Evolutionary conservation across 2,329 filamentous ascomycete species (phyloP).

Genomic region (Cytospora schulzeri): DNA sequence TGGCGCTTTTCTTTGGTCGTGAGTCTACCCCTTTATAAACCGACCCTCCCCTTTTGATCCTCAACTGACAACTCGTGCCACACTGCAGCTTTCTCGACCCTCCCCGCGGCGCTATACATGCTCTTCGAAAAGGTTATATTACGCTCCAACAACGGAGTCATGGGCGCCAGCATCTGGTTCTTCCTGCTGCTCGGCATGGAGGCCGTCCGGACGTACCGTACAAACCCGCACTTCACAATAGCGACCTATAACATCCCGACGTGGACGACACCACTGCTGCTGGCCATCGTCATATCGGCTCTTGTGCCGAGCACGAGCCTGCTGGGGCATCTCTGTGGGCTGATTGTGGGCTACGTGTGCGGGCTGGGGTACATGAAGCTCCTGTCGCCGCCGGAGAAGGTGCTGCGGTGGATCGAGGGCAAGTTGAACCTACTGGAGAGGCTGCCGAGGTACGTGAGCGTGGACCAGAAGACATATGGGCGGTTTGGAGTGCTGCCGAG

Average conservation of each 20-base stretch:
- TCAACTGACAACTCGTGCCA: conserved; percentile 11
- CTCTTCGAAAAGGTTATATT: conserved; percentile 75
- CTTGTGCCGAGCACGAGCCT: conserved; percentile 82
- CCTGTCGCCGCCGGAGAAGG: conserved; percentile 85
- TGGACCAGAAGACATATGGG: conserved; percentile 95
- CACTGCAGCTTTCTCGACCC: conserved; percentile 69
- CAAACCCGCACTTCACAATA: conserved; percentile 75
- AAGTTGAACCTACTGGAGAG: conserved; percentile 83
- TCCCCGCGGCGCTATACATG: conserved; percentile 82
- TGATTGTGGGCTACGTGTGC: conserved; percentile 84
- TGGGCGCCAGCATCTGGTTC: conserved; percentile 90
- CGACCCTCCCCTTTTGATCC: not conserved
- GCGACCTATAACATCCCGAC: conserved; percentile 75
- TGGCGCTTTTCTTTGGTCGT: conserved; percentile 90
- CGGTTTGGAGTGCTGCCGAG: conserved; percentile 80
- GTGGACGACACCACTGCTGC: conserved; percentile 83
- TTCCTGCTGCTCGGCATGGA: conserved; percentile 86
- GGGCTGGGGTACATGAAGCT: conserved; percentile 88
- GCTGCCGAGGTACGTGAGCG: conserved; percentile 87
- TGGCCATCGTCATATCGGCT: conserved; percentile 73
- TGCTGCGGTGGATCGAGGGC: conserved; percentile 83
- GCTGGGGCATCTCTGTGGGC: conserved; percentile 80
- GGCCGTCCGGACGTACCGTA: conserved; percentile 80
- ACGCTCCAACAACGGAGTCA: conserved; percentile 69
- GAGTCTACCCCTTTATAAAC: conserved; percentile 44